A percentile compares a stretch with the other conserved stretches of the same genome.
phyloP scores from a whole-genome alignment of 192 early-diverging fungal species.

The Entomortierella beljakovae region DNA sequence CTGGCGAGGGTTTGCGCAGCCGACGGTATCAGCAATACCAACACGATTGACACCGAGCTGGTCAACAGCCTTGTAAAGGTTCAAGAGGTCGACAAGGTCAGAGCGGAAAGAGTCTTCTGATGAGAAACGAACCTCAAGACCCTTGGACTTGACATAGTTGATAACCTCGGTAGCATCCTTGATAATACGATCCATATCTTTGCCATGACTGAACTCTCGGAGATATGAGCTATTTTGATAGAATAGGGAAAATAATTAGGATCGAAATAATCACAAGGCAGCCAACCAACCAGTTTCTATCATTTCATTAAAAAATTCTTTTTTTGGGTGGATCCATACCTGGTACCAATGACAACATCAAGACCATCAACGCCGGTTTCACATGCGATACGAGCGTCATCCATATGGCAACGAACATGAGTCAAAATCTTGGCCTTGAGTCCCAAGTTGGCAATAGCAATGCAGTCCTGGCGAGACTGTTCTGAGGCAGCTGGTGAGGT shows the following conservation, averaged over 20 bases:
- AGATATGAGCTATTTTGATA: conserved; percentile 72
- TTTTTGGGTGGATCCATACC: conserved; percentile 32
- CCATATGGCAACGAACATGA: conserved; percentile 98
- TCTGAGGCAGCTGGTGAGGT: conserved; percentile 97
- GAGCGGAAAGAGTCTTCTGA: conserved; percentile 98
- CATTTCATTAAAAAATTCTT: neutral
- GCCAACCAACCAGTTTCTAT: neutral
- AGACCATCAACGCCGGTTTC: conserved; percentile 98
- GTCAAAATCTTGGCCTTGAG: conserved; percentile 98
- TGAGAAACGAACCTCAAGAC: conserved; percentile 97
- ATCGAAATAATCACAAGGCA: neutral
- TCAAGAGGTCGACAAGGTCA: conserved; percentile 97
- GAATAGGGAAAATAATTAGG: neutral
- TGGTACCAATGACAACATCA: conserved; percentile 98
- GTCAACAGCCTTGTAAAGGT: conserved; percentile 96
- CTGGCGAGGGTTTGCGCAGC: conserved; percentile 97
- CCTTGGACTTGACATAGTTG: conserved; percentile 94
- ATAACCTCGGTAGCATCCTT: conserved; percentile 97
- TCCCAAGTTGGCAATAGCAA: conserved; percentile 90
- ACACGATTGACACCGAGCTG: conserved; percentile 98
- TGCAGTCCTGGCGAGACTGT: conserved; percentile 94
- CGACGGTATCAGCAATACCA: conserved; percentile 99
- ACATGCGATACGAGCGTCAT: conserved; percentile 95
- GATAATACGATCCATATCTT: conserved; percentile 99
- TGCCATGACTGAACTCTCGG: conserved; percentile 98